Evolutionary conservation across 345 rosid genomes (phyloP).

Genomic region (Crucihimalaya himalaica): DNA sequence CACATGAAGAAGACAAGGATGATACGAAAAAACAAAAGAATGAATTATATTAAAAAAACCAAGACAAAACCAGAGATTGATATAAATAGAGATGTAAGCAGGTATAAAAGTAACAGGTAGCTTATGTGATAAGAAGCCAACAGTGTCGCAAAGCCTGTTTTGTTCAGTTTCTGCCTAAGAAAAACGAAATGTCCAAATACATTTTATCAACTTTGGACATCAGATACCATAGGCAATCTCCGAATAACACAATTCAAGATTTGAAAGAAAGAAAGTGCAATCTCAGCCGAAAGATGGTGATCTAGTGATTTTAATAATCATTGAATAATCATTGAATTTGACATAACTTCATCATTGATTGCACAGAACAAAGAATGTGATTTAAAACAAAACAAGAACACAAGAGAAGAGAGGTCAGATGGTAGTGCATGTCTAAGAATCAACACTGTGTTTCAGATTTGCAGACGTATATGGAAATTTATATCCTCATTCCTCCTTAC

Average conservation of each 20-base stretch:
- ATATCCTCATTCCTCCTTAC: slow-evolving; percentile 59
- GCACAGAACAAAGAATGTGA: slow-evolving; percentile 14
- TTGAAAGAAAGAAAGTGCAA: slow-evolving; percentile 32
- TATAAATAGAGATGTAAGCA: slow-evolving; percentile 47
- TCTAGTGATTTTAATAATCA: slow-evolving; percentile 51
- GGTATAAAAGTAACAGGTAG: slow-evolving; percentile 66
- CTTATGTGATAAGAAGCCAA: slow-evolving; percentile 46
- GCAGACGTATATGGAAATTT: slow-evolving; percentile 63
- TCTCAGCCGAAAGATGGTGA: slow-evolving; percentile 97
- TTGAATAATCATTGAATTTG: slow-evolving; percentile 42
- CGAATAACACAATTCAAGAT: not conserved
- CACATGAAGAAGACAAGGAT: no score
- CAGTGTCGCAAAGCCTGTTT: slow-evolving; percentile 75
- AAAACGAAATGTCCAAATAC: slow-evolving; percentile 68
- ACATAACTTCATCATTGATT: slow-evolving; percentile 67
- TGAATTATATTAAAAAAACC: not conserved
- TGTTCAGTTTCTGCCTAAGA: slow-evolving; percentile 53
- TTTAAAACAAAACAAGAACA: not conserved
- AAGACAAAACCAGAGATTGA: no score
- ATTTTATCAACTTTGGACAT: slow-evolving; percentile 47
- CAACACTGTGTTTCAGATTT: slow-evolving; percentile 51
- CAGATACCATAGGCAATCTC: slow-evolving; percentile 74
- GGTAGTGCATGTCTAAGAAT: slow-evolving; percentile 80
- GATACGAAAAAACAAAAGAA: no score
- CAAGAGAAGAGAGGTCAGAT: slow-evolving; percentile 69